Evolutionary conservation across 164 flowering plant species (phyloP), one percentile per base, ranked within the genome.

Genomic region (Hamamelis virginiana): DNA sequence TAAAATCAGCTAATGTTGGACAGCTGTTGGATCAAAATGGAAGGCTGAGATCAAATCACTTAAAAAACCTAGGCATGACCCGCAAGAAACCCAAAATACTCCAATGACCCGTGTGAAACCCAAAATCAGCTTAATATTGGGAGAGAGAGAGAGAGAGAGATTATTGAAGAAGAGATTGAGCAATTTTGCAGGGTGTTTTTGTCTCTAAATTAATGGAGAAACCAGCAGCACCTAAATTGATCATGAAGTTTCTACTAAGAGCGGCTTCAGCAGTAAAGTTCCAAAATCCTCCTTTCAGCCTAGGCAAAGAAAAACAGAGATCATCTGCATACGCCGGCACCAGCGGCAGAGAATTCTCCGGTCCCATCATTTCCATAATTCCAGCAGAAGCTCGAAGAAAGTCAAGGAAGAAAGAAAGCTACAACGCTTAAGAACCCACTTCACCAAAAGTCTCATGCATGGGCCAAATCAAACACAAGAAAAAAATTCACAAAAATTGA

Each of bases 401-500:
- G 60, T 27, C 80, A n/a, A n/a, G n/a, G 8, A 80, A 55, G 44
- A 72, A 55, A 19, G 75, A 71, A 15, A 64, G 77, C 66, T 75
- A 72, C 64, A 80, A 64, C 9, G 19, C 75, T 0, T 79, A 75
- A 25, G 98, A 94, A 67, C 98, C 96, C 28, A 84, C 87, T 0
- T 94, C 98, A 1, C 98, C 98, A 0, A 89, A 89, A 59, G 81
- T 94, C 21, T 89, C 96, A 1, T 94, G 98, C 77, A 87, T 91
- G 69, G 98, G 98, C 11, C 96, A 87, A 59, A 80, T 94, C 84
- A 91, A 91, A 83, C 84, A 76, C 76, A 78, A 69, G 78, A 77
- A 81, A 10, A 73, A 76, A 64, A 67, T 62, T 33, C 78, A 76
- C 72, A 80, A 83, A 53, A 72, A 73, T 4, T 80, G n/a, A n/a